A percentile compares a stretch with the other conserved stretches of the same genome.
Conservation (phyloP, 495 filamentous ascomycete species). For the Penicillium cosmopolitanum region DNA sequence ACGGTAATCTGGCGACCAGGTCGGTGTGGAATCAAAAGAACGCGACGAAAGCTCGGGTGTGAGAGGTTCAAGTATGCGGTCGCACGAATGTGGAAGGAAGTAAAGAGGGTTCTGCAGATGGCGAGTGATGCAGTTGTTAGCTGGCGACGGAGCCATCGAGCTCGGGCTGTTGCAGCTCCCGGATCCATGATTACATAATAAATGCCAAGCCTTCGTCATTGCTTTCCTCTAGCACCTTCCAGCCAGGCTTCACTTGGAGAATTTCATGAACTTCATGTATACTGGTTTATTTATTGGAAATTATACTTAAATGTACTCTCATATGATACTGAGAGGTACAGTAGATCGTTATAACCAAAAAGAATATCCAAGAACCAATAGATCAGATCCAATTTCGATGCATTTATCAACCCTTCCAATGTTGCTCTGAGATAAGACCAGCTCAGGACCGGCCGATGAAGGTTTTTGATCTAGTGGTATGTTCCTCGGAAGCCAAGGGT, state of each 20-base stretch:
- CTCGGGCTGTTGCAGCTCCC: slow-evolving; percentile 46
- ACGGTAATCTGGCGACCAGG: slow-evolving; percentile 41
- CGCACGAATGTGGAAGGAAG: slow-evolving; percentile 19
- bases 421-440: neutral
- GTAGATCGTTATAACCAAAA: too few relatives aligned
- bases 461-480: slow-evolving; percentile 29
- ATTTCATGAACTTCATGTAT: too few relatives aligned
- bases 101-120: slow-evolving; percentile 30
- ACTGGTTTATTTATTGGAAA: too few relatives aligned
- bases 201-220: slow-evolving; percentile 34
- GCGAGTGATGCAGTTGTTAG: slow-evolving; percentile 42
- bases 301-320: too few relatives aligned
- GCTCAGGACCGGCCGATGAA: neutral
- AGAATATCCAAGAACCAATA: too few relatives aligned
- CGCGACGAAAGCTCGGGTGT: slow-evolving; percentile 8
- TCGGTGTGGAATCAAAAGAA: slow-evolving; percentile 19
- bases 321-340: too few relatives aligned
- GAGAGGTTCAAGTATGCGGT: slow-evolving; percentile 1
- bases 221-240: slow-evolving; percentile 17
- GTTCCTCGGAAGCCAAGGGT: slow-evolving; percentile 16
- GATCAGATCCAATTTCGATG: too few relatives aligned
- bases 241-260: neutral
- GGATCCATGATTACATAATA: slow-evolving; percentile 45
- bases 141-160: slow-evolving; percentile 48
- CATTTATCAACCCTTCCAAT: too few relatives aligned